phyloP scores from a whole-genome alignment of 1,284 basidiomycete species.

The Meira nashicola region DNA sequence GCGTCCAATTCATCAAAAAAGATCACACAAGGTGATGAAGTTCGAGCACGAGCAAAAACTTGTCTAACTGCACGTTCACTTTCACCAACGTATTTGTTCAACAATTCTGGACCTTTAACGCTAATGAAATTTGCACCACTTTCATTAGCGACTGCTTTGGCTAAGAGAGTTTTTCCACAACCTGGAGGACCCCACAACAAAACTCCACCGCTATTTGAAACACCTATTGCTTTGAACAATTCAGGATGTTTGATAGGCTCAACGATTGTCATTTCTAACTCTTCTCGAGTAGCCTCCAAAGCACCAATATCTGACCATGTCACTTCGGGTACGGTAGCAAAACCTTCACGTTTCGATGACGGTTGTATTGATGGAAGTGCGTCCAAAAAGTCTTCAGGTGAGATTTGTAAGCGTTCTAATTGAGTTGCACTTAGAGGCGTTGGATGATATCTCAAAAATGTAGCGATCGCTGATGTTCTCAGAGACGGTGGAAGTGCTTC shows the following conservation, averaged over 20 bases:
- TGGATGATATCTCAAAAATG: slow-evolving; percentile 82
- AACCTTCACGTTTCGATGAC: slow-evolving; percentile 93
- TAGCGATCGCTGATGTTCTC: slow-evolving; percentile 69
- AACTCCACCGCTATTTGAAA: slow-evolving; percentile 69
- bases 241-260: slow-evolving; percentile 88
- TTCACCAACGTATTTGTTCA: slow-evolving; percentile 99
- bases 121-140: slow-evolving; percentile 91
- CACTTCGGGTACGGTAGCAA: slow-evolving; percentile 91
- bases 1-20: slow-evolving; percentile 98
- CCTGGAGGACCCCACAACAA: slow-evolving; percentile 97
- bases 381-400: slow-evolving; percentile 62
- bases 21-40: slow-evolving; percentile 81
- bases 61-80: slow-evolving; percentile 90
- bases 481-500: slow-evolving; percentile 50
- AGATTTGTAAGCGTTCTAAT: slow-evolving; percentile 74
- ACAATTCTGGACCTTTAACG: slow-evolving; percentile 89
- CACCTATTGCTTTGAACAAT: slow-evolving; percentile 80
- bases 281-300: slow-evolving; percentile 74
- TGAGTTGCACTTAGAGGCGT: slow-evolving; percentile 70
- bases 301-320: slow-evolving; percentile 96
- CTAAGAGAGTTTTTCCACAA: slow-evolving; percentile 90
- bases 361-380: slow-evolving; percentile 86
- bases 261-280: slow-evolving; percentile 94
- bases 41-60: slow-evolving; percentile 81
- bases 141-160: slow-evolving; percentile 95